Percentiles rank a stretch among this genome's conserved stretches.
Conservation (phyloP, 1,284 basidiomycete species). For the Sporisorium reilianum region DNA sequence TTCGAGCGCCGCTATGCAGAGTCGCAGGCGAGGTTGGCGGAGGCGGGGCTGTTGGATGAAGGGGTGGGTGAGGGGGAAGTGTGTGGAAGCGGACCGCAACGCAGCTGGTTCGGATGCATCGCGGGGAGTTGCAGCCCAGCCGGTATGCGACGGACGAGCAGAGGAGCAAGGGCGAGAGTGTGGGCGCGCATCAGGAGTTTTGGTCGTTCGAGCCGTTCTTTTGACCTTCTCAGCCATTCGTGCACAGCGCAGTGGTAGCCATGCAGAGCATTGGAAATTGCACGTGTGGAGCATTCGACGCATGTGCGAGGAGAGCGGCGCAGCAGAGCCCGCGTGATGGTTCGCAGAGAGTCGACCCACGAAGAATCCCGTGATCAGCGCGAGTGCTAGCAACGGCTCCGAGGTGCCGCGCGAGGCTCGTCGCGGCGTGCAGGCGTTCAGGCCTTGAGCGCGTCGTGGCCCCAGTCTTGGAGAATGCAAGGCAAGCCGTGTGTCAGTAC, state of each 20-base stretch:
- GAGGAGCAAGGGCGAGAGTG: neutral
- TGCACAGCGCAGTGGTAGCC: too few relatives aligned
- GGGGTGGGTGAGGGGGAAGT: neutral
- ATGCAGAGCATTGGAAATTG: too few relatives aligned
- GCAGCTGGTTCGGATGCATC: slow-evolving; percentile 29
- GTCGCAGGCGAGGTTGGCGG: neutral
- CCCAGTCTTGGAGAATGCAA: slow-evolving; percentile 35
- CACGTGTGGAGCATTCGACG: too few relatives aligned
- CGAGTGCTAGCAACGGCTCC: too few relatives aligned
- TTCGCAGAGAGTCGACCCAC: too few relatives aligned
- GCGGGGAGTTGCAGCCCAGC: slow-evolving; percentile 8
- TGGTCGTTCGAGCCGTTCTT: slow-evolving; percentile 31
- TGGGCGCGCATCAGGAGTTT: slow-evolving; percentile 33
- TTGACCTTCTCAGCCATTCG: too few relatives aligned
- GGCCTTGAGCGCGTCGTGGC: slow-evolving; percentile 48
- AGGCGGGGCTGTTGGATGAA: neutral
- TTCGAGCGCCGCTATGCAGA: slow-evolving; percentile 1
- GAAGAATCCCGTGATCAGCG: too few relatives aligned
- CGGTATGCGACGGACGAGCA: neutral
- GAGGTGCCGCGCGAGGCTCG: too few relatives aligned
- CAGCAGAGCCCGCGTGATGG: too few relatives aligned
- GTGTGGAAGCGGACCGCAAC: slow-evolving; percentile 18
- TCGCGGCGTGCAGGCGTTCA: too few relatives aligned
- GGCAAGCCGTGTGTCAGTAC: neutral
- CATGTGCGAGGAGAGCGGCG: too few relatives aligned